Evolutionary conservation across 805 yeast genomes (phyloP), one percentile per base, ranked within the genome.

Genomic region (Henningerozyma blattae): DNA sequence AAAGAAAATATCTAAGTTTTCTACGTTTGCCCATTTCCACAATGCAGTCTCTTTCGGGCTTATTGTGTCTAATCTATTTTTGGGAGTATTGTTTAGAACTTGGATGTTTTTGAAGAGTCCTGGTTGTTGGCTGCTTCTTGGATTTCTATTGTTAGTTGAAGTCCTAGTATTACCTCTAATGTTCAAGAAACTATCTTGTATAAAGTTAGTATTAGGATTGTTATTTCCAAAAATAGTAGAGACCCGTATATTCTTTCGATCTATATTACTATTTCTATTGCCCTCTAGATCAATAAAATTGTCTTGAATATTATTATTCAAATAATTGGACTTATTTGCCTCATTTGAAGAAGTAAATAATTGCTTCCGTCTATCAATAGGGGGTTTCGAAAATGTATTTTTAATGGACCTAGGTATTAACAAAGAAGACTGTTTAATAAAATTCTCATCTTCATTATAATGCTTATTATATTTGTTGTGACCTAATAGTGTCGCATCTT

Each of bases 11-110:
- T 91, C 99, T 54, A 91, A 67, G 54, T 91, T 91, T 44, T 82
- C 84, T 17, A 91, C 84, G 48, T 91, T 91, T 1, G 97, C 94
- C 97, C 98, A 91, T 39, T 84, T 69, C 85, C 96, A 91, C 14
- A 82, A 62, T 0, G 97, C 94, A 32, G 85, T 62, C 50, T 87
- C 95, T 38, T 64, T 64, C 1, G 82, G 72, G 33, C 75, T 71
- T 18, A 75, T 48, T 1, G 67, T 61, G 6, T 70, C 68, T 6
- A 67, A 33, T 31, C 43, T 43, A 33, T 43, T 43, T 8, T 35
- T 33, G 3, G 57, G 51, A 6, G 54, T 50, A 18, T 40, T 47
- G 15, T 48, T 51, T 18, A 55, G 34, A 12, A 48, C 40, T 3
- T 50, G 34, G 12, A 48, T 41, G 36, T 52, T 47, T 30, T 41